Base-by-base conservation (phyloP, 2,329 filamentous ascomycete species). In the Colletotrichum sp. region DNA sequence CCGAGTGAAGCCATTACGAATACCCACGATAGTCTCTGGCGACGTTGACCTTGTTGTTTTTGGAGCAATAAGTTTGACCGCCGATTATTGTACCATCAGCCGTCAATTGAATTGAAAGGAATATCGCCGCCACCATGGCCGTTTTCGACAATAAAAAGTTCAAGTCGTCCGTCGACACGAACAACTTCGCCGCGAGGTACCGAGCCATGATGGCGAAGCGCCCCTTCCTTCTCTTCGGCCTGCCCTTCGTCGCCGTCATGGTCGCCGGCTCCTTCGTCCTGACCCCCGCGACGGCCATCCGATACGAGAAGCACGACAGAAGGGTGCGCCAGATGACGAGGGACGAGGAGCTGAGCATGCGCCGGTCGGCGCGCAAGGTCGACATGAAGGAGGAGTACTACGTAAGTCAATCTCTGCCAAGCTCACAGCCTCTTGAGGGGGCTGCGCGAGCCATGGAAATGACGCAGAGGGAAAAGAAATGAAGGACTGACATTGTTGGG, bases 211-310 rank as follows among this genome's bases (percentile, higher is more conserved):
- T 99, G 79, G 89, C 92, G 74, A 93, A 90, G 81, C 95, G 94
- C 80, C 98, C 97, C 1, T 99, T 99, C 84, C 87, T 96, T 32
- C 92, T 98, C 78, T 99, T 99, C 83, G 98, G 98, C 3, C 90
- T 99, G 6, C 98, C 97, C 1, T 99, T 99, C 85, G 91, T 99
- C 79, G 87, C 92, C 72, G 93, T 98, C 74, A 98, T 99, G 82
- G 92, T 99, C 30, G 95, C 94, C 3, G 96, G 96, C 1, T 98
- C 95, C 5, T 99, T 99, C 85, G 94, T 98, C 80, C 90, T 99
- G 65, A 99, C 97, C 0, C 97, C 96, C 2, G 97, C 96, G 7
- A 96, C 98, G 26, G 97, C 98, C 16, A 89, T 99, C 65, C 92
- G 98, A 74, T 99, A 99, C 86, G 97, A 99, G 87, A 92, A 94